phyloP scores from a whole-genome alignment of 2,329 filamentous ascomycete species.

The Microdochium bolleyi region DNA sequence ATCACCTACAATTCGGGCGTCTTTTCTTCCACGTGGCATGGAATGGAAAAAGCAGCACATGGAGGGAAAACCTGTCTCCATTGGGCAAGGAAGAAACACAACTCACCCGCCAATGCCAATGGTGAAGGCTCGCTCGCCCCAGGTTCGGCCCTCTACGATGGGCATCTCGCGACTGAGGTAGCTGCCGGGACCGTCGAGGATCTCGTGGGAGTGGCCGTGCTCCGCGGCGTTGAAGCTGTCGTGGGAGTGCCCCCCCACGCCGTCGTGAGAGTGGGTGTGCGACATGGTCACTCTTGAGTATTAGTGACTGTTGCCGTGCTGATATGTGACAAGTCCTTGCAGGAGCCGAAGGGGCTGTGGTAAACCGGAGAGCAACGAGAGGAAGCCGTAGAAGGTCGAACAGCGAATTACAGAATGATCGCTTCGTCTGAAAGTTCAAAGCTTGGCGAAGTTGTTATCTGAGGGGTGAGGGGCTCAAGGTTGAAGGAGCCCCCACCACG shows the following conservation, averaged over 20 bases:
- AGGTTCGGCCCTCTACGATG: constrained; percentile 79
- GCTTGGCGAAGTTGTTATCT: too few relatives aligned
- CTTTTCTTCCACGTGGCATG: too few relatives aligned
- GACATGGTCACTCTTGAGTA: constrained; percentile 18
- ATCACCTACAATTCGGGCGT: too few relatives aligned
- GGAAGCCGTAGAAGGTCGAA: too few relatives aligned
- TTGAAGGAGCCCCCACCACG: too few relatives aligned
- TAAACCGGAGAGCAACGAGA: background rate
- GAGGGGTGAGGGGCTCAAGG: too few relatives aligned
- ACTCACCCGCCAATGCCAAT: constrained; percentile 94
- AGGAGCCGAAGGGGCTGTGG: background rate
- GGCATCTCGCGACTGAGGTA: constrained; percentile 89
- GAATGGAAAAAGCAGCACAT: too few relatives aligned
- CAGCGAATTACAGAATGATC: too few relatives aligned
- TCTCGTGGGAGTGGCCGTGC: constrained; percentile 93
- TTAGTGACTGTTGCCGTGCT: background rate
- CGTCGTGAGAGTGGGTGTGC: constrained; percentile 49
- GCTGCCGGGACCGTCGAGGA: constrained; percentile 87
- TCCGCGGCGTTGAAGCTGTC: constrained; percentile 49
- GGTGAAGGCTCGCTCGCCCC: constrained; percentile 85
- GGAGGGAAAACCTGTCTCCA: too few relatives aligned
- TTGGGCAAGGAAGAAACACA: background rate
- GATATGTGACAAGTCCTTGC: background rate
- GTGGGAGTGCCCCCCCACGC: constrained; percentile 38
- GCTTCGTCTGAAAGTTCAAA: too few relatives aligned